Conservation (phyloP, 345 rosid genomes). For the Ceriops decandra region DNA sequence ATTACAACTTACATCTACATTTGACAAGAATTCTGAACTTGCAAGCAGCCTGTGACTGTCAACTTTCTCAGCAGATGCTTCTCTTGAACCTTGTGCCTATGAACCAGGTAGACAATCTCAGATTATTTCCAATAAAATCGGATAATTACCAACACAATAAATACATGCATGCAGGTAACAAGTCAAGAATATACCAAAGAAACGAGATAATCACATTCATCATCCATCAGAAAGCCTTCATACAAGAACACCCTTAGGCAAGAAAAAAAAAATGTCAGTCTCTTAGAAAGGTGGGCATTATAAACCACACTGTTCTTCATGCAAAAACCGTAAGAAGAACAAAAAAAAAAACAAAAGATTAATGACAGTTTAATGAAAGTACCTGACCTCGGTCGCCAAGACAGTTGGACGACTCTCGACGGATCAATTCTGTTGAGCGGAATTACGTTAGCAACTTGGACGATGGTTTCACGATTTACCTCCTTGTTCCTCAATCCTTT, state of each 20-base stretch:
- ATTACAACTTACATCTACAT: conserved; percentile 39
- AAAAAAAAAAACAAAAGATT: neutral
- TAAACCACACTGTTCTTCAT: neutral
- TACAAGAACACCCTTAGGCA: conserved; percentile 67
- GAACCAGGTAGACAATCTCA: conserved; percentile 11
- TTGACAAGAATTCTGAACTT: conserved; percentile 33
- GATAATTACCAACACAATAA: neutral
- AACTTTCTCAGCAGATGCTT: conserved; percentile 14
- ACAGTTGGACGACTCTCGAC: conserved; percentile 59
- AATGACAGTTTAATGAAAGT: conserved; percentile 26
- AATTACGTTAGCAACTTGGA: conserved; percentile 27
- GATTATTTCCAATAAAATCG: conserved; percentile 6
- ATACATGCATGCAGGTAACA: neutral
- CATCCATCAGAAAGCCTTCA: conserved; percentile 55
- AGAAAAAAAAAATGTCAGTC: conserved; percentile 22
- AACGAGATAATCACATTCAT: conserved; percentile 76
- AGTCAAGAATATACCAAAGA: conserved; percentile 46
- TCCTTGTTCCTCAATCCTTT: conserved; percentile 65
- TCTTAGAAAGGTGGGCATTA: conserved; percentile 8
- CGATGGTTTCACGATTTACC: conserved; percentile 7
- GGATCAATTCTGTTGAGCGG: conserved; percentile 50
- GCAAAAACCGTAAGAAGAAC: neutral
- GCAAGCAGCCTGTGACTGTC: conserved; percentile 28
- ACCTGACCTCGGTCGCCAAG: conserved; percentile 99
- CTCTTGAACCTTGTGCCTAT: conserved; percentile 36